Base-by-base conservation (phyloP, 805 yeast species). In the Yamadazyma akitaensis region DNA sequence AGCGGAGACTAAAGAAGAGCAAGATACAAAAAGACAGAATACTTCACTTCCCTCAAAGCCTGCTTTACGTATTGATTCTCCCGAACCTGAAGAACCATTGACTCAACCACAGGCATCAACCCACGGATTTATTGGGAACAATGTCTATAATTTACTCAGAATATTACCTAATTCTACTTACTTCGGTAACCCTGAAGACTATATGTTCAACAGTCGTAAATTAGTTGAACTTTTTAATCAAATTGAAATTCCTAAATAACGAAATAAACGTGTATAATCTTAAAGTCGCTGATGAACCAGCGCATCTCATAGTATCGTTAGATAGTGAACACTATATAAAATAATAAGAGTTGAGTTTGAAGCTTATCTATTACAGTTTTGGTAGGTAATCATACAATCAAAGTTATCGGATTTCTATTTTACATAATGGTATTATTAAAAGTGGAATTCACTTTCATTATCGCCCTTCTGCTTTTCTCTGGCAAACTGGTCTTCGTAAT, bases 131-230 rank as follows among this genome's bases (percentile, higher is more conserved):
- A 66, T 68, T 19, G 70, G 71, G 4, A 62, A 59, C 35, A 57
- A 62, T 11, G 58, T 65, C 19, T 61, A 64, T 57, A 76, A 76
- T 40, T 59, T 84, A 36, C 62, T 84, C 39, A 67, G 83, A 44
- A 70, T 76, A 2, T 69, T 85, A 39, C 92, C 92, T 9, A 80
- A 79, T 47, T 75, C 85, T 0, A 70, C 77, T 1, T 75, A 78
- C 47, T 82, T 82, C 58, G 75, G 75, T 6, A 61, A 62, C 8
- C 62, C 65, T 1, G 67, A 70, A 10, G 77, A 78, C 11, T 75
- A 75, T 21, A 65, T 76, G 2, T 84, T 85, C 57, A 80, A 82
- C 60, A 65, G 79, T 21, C 68, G 68, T 14, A 81, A 78, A 53
- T 65, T 84, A 40, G 81, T 79, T 9, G 69, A 70, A 46, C 52